These are phyloP conservation scores for Rutstroemia sp. DNA, from an alignment of 2,329 filamentous ascomycete genomes.

Conservation along the genomic window DNA sequence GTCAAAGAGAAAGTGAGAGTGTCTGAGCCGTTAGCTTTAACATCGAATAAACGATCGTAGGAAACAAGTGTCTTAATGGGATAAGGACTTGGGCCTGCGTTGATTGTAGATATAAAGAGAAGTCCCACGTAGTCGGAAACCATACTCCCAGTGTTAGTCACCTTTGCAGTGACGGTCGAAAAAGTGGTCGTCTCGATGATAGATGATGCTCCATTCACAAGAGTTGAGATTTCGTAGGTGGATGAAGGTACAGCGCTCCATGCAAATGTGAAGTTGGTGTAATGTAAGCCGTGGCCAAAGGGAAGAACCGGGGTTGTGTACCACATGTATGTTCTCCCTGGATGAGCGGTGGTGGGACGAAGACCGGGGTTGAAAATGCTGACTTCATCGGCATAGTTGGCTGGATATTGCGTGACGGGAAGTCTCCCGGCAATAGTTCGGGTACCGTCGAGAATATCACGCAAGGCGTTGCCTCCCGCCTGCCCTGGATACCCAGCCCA, in stretches of 20 bases:
- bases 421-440: conserved; percentile 35
- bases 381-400: conserved; percentile 42
- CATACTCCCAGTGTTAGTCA: conserved; percentile 40
- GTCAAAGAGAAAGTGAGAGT: conserved; percentile 35
- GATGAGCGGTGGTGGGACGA: conserved; percentile 38
- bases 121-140: conserved; percentile 46
- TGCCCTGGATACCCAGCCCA: conserved; percentile 56
- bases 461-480: conserved; percentile 47
- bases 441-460: conserved; percentile 46
- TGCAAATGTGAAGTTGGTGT: conserved; percentile 10
- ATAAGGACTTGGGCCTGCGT: conserved; percentile 41
- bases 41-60: conserved; percentile 35
- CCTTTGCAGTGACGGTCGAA: conserved; percentile 29
- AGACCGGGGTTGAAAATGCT: conserved; percentile 51
- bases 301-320: conserved; percentile 43
- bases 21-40: conserved; percentile 24
- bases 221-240: not conserved
- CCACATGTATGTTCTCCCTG: conserved; percentile 51
- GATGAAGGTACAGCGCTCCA: not conserved
- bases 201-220: too few relatives aligned
- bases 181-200: conserved; percentile 27
- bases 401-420: conserved; percentile 49
- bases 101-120: conserved; percentile 38
- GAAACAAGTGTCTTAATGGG: conserved; percentile 46
- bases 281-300: conserved; percentile 45